Percentiles rank a stretch among this genome's conserved stretches.
Evolutionary conservation across 495 filamentous ascomycete genomes (phyloP).

Genomic region (Pseudoneurospora amorphoporcata): DNA sequence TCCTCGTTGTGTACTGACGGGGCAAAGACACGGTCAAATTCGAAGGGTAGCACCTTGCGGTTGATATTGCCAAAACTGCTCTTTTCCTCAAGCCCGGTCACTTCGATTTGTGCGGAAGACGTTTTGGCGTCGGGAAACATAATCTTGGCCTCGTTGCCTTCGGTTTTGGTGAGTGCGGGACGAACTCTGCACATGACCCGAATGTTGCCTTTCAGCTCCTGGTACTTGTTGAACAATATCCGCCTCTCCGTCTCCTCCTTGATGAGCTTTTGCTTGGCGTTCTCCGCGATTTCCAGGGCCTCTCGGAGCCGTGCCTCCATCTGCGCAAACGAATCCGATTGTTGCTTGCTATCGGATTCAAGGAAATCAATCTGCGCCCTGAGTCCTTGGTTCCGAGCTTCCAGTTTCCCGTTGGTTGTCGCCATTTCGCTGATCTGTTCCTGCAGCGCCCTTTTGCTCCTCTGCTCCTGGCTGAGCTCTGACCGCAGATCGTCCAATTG

Average conservation of each 20-base stretch:
- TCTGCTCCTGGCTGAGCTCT: constrained; percentile 49
- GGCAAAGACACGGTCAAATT: constrained; percentile 89
- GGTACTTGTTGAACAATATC: constrained; percentile 93
- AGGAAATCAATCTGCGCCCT: constrained; percentile 75
- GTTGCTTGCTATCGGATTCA: constrained; percentile 76
- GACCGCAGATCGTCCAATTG: constrained; percentile 43
- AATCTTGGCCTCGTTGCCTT: constrained; percentile 54
- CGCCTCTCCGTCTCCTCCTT: constrained; percentile 84
- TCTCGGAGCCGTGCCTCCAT: constrained; percentile 70
- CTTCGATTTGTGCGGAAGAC: constrained; percentile 64
- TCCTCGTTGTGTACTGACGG: constrained; percentile 68
- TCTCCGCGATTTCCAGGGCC: constrained; percentile 55
- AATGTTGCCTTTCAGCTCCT: constrained; percentile 98
- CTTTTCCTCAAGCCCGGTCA: constrained; percentile 74
- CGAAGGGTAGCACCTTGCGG: constrained; percentile 71
- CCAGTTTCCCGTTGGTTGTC: constrained; percentile 53
- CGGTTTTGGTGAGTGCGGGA: constrained; percentile 53
- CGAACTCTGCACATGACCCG: constrained; percentile 95
- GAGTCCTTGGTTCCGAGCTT: constrained; percentile 62
- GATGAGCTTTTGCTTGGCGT: constrained; percentile 71
- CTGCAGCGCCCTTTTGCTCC: constrained; percentile 12
- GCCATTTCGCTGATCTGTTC: constrained; percentile 54
- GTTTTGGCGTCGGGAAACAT: constrained; percentile 73
- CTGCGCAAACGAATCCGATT: constrained; percentile 66
- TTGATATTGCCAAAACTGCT: constrained; percentile 66